phyloP scores from a whole-genome alignment of 2,329 filamentous ascomycete genomes.

The Scedosporium dehoogii region DNA sequence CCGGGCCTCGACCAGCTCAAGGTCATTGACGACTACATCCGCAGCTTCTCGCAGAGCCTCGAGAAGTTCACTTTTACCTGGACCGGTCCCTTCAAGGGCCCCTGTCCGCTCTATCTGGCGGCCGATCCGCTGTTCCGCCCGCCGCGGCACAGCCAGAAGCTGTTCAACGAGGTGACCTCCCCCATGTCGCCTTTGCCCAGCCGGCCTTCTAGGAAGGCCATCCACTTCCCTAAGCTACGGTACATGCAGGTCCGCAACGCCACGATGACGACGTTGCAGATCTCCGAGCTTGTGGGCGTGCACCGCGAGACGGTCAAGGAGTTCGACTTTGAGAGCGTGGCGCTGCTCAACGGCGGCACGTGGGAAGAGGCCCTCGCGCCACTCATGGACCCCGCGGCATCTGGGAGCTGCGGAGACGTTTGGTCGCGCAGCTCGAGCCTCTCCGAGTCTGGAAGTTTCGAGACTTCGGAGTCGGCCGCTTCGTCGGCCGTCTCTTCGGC shows the following conservation, averaged over 20 bases:
- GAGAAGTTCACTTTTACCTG: constrained; percentile 69
- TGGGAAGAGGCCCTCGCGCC: constrained; percentile 80
- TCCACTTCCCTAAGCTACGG: constrained; percentile 58
- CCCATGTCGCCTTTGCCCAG: constrained; percentile 54
- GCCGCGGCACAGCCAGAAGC: constrained; percentile 41
- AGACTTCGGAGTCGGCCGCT: background rate
- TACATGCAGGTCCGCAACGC: constrained; percentile 65
- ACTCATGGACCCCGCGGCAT: constrained; percentile 33
- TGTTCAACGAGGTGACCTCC: constrained; percentile 55
- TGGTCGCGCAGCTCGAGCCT: constrained; percentile 23
- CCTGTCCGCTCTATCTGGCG: constrained; percentile 61
- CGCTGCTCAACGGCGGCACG: constrained; percentile 54
- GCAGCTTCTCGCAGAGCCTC: constrained; percentile 54
- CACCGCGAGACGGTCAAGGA: constrained; percentile 63
- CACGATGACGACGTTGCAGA: constrained; percentile 59
- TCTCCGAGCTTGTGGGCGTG: constrained; percentile 55
- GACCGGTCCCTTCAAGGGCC: constrained; percentile 61
- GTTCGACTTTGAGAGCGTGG: constrained; percentile 71
- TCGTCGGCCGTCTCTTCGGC: background rate
- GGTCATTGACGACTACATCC: constrained; percentile 72
- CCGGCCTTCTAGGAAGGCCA: constrained; percentile 39
- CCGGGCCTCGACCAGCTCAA: constrained; percentile 61
- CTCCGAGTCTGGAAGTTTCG: constrained; percentile 3
- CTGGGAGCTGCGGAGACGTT: constrained; percentile 18
- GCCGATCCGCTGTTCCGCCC: constrained; percentile 60